Conservation (phyloP, 2,329 filamentous ascomycete species). For the Ophiostoma ips region DNA sequence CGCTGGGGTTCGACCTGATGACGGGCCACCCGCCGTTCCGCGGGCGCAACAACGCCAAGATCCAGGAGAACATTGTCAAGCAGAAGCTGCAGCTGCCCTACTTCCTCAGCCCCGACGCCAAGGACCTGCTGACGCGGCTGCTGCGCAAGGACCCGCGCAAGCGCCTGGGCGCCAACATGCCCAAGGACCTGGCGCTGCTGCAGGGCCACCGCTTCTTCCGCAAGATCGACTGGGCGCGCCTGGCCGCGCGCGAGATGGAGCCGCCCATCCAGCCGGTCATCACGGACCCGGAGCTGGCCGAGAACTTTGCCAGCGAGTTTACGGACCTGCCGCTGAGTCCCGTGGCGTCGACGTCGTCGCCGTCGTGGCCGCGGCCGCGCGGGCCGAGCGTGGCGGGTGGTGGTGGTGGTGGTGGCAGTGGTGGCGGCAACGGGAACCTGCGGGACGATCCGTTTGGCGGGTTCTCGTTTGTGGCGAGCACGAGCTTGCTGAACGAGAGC, state of each 20-base stretch:
- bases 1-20: constrained; percentile 80
- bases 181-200: constrained; percentile 71
- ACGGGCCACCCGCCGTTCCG: constrained; percentile 86
- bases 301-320: constrained; percentile 93
- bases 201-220: constrained; percentile 94
- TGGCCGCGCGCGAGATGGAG: constrained; percentile 68
- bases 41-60: constrained; percentile 83
- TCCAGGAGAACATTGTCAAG: constrained; percentile 90
- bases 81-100: constrained; percentile 83
- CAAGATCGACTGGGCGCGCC: constrained; percentile 85
- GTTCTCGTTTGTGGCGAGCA: constrained; percentile 49
- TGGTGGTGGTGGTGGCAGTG: not conserved
- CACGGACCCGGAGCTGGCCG: constrained; percentile 86
- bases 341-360: constrained; percentile 30
- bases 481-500: constrained; percentile 37
- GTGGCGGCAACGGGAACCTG: constrained; percentile 15
- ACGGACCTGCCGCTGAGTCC: constrained; percentile 75
- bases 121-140: constrained; percentile 81
- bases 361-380: not conserved
- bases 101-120: constrained; percentile 80
- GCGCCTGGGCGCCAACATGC: constrained; percentile 75
- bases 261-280: constrained; percentile 88
- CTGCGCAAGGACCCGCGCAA: constrained; percentile 87
- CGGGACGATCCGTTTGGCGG: constrained; percentile 48
- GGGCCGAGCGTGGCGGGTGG: constrained; percentile 2